phyloP scores from a whole-genome alignment of 1,284 basidiomycete genomes.

The Pyrrhoderma noxium region DNA sequence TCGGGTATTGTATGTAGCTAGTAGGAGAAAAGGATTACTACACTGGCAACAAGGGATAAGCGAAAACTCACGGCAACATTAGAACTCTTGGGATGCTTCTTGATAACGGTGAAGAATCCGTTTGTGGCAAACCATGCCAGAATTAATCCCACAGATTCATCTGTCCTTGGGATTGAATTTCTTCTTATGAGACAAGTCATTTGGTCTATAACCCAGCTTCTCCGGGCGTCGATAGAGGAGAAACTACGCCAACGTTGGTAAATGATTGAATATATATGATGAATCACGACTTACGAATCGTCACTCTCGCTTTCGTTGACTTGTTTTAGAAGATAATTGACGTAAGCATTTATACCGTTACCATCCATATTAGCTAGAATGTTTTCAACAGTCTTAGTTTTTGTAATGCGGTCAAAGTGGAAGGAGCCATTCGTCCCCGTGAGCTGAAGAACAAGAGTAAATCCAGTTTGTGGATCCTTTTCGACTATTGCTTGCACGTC shows the following conservation, averaged over 20 bases:
- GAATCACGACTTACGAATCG: constrained; percentile 33
- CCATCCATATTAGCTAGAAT: constrained; percentile 73
- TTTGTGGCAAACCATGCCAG: constrained; percentile 81
- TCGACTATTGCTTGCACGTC: constrained; percentile 74
- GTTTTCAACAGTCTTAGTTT: constrained; percentile 88
- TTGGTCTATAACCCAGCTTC: constrained; percentile 87
- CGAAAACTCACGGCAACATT: constrained; percentile 51
- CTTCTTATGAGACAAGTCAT: constrained; percentile 75
- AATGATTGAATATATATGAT: constrained; percentile 8
- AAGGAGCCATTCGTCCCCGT: constrained; percentile 81
- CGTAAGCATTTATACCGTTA: constrained; percentile 74
- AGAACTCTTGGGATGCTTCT: constrained; percentile 63
- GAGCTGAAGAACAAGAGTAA: constrained; percentile 80
- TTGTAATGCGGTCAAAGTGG: constrained; percentile 89
- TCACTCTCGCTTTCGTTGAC: constrained; percentile 43
- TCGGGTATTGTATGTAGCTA: constrained; percentile 59
- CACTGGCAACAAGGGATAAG: neutral
- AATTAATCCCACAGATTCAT: constrained; percentile 67
- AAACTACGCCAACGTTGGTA: constrained; percentile 17
- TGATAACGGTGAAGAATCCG: constrained; percentile 75
- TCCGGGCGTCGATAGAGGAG: constrained; percentile 40
- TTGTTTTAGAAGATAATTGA: constrained; percentile 62
- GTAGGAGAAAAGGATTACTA: constrained; percentile 2
- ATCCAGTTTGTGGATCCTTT: constrained; percentile 73
- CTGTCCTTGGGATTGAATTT: constrained; percentile 73